Percentiles rank a stretch among this genome's conserved stretches.
Conservation (phyloP, 2,329 filamentous ascomycete genomes). For the Fusarium albidum region DNA sequence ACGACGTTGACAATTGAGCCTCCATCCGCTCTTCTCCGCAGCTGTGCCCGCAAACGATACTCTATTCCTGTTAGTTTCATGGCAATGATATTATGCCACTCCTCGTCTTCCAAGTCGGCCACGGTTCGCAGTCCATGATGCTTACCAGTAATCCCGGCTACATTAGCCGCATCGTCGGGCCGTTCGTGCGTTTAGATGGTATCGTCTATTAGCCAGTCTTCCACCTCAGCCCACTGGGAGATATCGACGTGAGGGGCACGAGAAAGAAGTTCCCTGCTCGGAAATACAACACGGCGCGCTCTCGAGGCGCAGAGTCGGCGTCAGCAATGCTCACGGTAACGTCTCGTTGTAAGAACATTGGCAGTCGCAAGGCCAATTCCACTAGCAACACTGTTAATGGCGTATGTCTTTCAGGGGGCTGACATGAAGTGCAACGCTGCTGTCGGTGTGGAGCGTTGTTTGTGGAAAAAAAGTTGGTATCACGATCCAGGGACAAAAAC, state of each 20-base stretch:
- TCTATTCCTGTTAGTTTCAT: slow-evolving; percentile 61
- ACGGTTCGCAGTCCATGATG: slow-evolving; percentile 51
- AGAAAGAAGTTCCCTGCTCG: slow-evolving; percentile 38
- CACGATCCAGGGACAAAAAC: neutral
- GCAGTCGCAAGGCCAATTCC: slow-evolving; percentile 55
- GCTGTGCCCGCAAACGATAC: slow-evolving; percentile 58
- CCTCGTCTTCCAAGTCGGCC: slow-evolving; percentile 54
- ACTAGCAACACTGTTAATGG: slow-evolving; percentile 53
- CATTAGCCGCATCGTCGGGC: slow-evolving; percentile 63
- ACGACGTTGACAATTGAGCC: slow-evolving; percentile 68
- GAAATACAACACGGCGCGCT: slow-evolving; percentile 44
- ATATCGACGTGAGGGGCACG: slow-evolving; percentile 58
- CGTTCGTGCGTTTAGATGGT: slow-evolving; percentile 59
- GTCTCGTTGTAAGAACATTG: slow-evolving; percentile 46
- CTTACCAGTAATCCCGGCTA: slow-evolving; percentile 60
- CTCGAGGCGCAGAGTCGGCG: slow-evolving; percentile 42
- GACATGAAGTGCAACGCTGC: slow-evolving; percentile 35
- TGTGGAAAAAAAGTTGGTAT: neutral
- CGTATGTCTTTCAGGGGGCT: slow-evolving; percentile 47
- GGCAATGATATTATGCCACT: slow-evolving; percentile 58
- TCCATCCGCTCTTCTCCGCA: slow-evolving; percentile 49
- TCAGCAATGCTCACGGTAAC: slow-evolving; percentile 52
- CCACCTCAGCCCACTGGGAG: slow-evolving; percentile 55
- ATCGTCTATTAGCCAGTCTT: slow-evolving; percentile 57
- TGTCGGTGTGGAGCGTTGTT: neutral